phyloP scores from a whole-genome alignment of 148 eudicot genomes.

The Persicaria tinctoria region DNA sequence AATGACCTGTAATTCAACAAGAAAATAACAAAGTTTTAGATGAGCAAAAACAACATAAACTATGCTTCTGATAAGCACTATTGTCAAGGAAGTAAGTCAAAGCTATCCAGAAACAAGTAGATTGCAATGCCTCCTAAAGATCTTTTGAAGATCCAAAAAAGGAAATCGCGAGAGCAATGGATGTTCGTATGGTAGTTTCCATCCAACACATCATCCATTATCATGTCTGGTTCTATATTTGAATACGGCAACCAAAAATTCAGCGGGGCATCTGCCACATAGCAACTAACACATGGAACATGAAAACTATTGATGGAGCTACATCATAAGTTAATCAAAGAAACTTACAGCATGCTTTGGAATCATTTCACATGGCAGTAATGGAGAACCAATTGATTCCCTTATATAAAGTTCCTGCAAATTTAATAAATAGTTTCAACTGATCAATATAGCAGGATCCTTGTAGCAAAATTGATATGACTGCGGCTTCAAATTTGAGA shows the following conservation, averaged over 20 bases:
- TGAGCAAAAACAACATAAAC: no score
- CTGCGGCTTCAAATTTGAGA: background rate
- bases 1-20: conserved; percentile 38
- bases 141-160: no score
- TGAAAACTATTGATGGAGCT: background rate
- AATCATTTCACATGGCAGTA: conserved; percentile 40
- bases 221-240: no score
- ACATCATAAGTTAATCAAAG: background rate
- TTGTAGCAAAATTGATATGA: background rate
- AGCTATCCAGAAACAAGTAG: no score
- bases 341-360: conserved; percentile 57
- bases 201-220: no score
- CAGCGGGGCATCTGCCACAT: no score
- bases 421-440: conserved; percentile 9
- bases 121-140: no score
- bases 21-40: background rate
- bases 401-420: conserved; percentile 65
- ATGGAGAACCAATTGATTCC: conserved; percentile 63
- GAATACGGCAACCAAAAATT: no score
- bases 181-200: no score
- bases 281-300: background rate
- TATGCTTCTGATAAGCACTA: no score
- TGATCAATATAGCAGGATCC: background rate
- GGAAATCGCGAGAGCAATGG: no score
- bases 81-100: no score